Evolutionary conservation across 768 basidiomycete genomes (phyloP), one percentile per base, ranked within the genome.

Genomic region (Wakefieldia striispora): DNA sequence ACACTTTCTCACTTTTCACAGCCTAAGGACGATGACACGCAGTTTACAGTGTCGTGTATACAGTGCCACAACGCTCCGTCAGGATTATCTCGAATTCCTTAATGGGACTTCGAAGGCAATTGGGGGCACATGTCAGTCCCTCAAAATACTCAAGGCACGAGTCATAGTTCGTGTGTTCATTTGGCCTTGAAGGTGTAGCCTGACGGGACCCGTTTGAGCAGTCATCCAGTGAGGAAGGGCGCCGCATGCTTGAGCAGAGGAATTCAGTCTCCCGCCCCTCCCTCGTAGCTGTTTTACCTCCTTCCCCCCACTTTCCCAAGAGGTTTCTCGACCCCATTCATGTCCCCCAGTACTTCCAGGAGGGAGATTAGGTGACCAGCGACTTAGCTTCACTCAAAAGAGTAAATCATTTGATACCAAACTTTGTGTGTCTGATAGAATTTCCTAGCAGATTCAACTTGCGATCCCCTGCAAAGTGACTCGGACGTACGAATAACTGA

Each of bases 401-500:
- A 13, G 45, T 54, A 12, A 53, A 51, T 45, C 8, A 11, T 10
- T 27, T 1, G 6, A 19, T 1, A 39, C 27, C 2, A 13, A 16
- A 11, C 24, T 20, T 5, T 3, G 3, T 3, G 21, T 4, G 3
- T 13, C 34, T 40, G 4, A 51, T 27, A 19, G 3, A 39, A 29
- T 5, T 8, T 26, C 9, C 31, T 9, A 14, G 16, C 21, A 56
- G 54, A 36, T 39, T 40, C 46, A 5, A n/a, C 9, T 36, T 1
- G 16, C 1, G 27, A 42, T 26, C 24, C 38, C 0, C 21, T 5
- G 17, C 55, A 4, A 19, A 16, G 50, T 57, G 55, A 36, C n/a
- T 33, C 20, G 10, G 56, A 57, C 11, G 56, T 49, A 58, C 47
- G 51, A 49, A 58, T 16, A 53, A 16, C 35, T 43, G 51, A 49